Percentiles rank a stretch among this genome's conserved stretches.
Conservation (phyloP, 2,329 filamentous ascomycete species). For the Colletotrichum sp. region DNA sequence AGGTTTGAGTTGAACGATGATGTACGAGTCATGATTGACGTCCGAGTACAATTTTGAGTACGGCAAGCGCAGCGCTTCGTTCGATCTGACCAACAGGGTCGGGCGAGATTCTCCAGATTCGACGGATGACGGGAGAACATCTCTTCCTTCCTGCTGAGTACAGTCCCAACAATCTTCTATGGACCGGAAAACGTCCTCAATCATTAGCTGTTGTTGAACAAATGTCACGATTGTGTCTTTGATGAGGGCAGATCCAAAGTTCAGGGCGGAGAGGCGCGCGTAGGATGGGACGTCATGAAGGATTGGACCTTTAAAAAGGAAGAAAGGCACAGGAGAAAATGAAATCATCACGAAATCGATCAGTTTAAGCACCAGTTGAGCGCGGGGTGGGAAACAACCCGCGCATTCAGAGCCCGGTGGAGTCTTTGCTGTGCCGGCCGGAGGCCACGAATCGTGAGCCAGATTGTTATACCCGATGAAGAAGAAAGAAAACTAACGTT, state of each 20-base stretch:
- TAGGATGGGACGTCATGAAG: background rate
- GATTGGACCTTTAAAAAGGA: background rate
- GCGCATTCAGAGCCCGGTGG: background rate
- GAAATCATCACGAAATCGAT: background rate
- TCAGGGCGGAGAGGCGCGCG: background rate
- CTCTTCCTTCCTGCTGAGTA: background rate
- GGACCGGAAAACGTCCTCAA: background rate
- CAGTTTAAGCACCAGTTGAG: background rate
- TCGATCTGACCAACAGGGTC: background rate
- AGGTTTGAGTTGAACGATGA: background rate
- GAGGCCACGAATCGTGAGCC: background rate
- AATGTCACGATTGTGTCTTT: background rate
- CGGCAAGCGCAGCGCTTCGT: background rate
- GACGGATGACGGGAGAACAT: background rate
- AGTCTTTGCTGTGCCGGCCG: background rate
- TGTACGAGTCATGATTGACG: background rate
- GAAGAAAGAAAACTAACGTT: background rate
- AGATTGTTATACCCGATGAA: background rate
- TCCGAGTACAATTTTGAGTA: background rate
- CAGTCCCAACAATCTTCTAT: background rate
- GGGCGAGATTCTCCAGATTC: background rate
- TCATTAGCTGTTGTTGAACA: background rate
- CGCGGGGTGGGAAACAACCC: background rate
- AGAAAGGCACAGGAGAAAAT: background rate
- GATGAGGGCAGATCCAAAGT: background rate